Conservation (phyloP, 1,139 yeast species). For the Yamadazyma friedrichii region DNA sequence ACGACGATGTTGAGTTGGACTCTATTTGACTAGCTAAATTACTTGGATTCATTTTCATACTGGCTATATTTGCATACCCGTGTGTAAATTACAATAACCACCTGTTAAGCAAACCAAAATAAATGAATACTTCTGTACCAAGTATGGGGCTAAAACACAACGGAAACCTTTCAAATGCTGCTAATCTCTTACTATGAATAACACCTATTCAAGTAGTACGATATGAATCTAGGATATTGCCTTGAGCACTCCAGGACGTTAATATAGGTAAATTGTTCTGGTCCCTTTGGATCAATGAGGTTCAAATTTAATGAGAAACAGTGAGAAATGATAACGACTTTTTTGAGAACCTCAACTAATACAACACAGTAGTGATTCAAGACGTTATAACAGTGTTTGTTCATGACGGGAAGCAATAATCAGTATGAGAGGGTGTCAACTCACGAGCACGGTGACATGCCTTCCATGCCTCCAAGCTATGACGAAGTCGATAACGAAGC, state of each 20-base stretch:
- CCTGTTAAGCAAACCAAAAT: background rate
- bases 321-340: background rate
- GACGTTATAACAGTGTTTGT: no score
- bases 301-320: no score
- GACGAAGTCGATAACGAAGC: conserved; percentile 18
- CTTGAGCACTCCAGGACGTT: no score
- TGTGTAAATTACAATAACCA: background rate
- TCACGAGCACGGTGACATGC: conserved; percentile 9
- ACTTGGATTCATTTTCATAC: conserved; percentile 7
- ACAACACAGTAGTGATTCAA: no score
- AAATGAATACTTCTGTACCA: no score
- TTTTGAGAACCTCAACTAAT: background rate
- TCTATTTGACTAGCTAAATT: conserved; percentile 5
- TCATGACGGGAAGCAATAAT: conserved; percentile 1
- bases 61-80: background rate
- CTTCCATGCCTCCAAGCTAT: conserved; percentile 31
- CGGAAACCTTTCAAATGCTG: no score
- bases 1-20: conserved; percentile 4
- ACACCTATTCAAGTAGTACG: no score
- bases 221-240: no score
- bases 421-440: conserved; percentile 6
- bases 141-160: no score
- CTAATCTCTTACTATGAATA: no score
- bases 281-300: no score
- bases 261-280: no score